Evolutionary conservation across 2,329 filamentous ascomycete genomes (phyloP).

Genomic region (Trichoderma asperellum): DNA sequence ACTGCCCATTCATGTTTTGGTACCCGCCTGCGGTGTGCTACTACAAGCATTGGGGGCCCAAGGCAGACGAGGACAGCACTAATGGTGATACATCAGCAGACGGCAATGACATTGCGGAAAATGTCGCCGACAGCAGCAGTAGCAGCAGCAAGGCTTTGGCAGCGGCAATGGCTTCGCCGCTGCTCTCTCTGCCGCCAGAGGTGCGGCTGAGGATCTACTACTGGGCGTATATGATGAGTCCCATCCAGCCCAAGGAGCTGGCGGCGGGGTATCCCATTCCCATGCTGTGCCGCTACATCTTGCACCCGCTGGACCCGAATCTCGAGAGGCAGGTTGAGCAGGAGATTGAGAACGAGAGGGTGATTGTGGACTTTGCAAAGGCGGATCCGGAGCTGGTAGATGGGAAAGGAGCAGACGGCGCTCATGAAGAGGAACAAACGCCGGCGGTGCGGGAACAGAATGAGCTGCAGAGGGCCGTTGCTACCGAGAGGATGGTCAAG

Average conservation of each 20-base stretch:
- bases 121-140: neutral
- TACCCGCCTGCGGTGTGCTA: constrained; percentile 27
- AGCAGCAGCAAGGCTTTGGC: neutral
- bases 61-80: neutral
- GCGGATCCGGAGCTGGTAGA: neutral
- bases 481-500: neutral
- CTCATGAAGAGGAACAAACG: neutral
- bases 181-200: constrained; percentile 48
- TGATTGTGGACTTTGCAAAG: neutral
- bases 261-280: constrained; percentile 47
- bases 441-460: constrained; percentile 13
- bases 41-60: constrained; percentile 14
- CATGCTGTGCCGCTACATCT: constrained; percentile 40
- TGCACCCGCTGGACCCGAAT: constrained; percentile 33
- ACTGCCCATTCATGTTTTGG: constrained; percentile 26
- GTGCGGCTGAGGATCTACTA: constrained; percentile 53
- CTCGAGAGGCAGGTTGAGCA: neutral
- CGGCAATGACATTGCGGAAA: neutral
- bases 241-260: constrained; percentile 45
- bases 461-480: neutral
- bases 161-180: neutral
- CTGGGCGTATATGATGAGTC: constrained; percentile 46
- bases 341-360: constrained; percentile 7
- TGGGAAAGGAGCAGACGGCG: neutral
- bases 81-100: neutral